These are phyloP conservation scores for Microsporum canis DNA, from an alignment of 2,329 filamentous ascomycete species.

Conservation along the genomic window DNA sequence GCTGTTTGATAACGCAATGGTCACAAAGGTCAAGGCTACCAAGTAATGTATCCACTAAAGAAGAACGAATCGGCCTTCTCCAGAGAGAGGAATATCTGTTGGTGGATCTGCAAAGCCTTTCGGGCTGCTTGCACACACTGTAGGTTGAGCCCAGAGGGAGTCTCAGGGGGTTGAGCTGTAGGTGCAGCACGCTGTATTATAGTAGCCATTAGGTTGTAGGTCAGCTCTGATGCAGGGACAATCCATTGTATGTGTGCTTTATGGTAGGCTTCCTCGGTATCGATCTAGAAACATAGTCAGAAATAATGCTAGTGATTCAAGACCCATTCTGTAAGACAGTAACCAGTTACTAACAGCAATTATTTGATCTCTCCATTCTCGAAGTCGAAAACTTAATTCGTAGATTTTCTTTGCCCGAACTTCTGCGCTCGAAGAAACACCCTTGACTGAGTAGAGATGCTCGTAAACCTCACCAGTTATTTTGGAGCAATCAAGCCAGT, in stretches of 20 bases:
- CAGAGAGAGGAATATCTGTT: slow-evolving; percentile 21
- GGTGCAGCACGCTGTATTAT: slow-evolving; percentile 34
- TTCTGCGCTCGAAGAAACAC: slow-evolving; percentile 19
- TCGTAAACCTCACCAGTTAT: slow-evolving; percentile 52
- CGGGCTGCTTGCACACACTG: slow-evolving; percentile 31
- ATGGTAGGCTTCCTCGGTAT: slow-evolving; percentile 14
- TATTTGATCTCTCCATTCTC: slow-evolving; percentile 10
- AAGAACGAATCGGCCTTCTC: slow-evolving; percentile 20
- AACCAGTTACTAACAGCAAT: not conserved
- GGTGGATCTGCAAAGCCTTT: slow-evolving; percentile 25
- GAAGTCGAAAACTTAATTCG: slow-evolving; percentile 21
- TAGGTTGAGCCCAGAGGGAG: slow-evolving; percentile 23
- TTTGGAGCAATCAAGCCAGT: slow-evolving; percentile 47
- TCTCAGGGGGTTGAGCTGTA: slow-evolving; percentile 17
- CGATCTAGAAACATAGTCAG: slow-evolving; percentile 9
- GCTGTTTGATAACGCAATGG: not conserved
- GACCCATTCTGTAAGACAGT: not conserved
- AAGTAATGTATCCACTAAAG: slow-evolving; percentile 28
- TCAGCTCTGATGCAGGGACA: slow-evolving; percentile 25
- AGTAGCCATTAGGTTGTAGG: slow-evolving; percentile 27
- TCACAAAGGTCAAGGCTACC: slow-evolving; percentile 17
- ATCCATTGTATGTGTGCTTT: slow-evolving; percentile 20
- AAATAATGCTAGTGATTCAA: not conserved
- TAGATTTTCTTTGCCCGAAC: slow-evolving; percentile 22
- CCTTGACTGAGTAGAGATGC: slow-evolving; percentile 39